Base-by-base conservation (phyloP, 148 eudicot genomes). In the Nepenthes gracilis region DNA sequence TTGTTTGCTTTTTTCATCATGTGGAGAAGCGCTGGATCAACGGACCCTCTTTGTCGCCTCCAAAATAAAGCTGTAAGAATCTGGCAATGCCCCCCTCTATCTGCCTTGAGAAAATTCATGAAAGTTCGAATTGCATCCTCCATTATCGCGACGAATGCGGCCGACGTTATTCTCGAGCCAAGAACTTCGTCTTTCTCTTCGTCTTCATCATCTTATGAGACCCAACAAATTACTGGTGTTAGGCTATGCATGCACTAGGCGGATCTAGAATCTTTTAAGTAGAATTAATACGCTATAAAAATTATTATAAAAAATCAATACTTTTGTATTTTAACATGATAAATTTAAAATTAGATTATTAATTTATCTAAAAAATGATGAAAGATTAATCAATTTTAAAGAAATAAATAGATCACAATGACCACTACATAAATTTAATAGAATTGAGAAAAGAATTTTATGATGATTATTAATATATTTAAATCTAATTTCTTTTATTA, bases 21-120 rank as follows among this genome's bases (percentile, higher is more conserved):
- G 47, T 77, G 78, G 47, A 88, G 77, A 61, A 82, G 70, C 43
- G 70, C 75, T 45, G 85, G 83, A 79, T 92, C 91, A 54, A 84
- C 80, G 15, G 83, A 71, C 6, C 73, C 74, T 63, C 65, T 79
- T 36, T 38, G 47, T 40, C 79, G 85, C 74, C 69, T 66, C 62
- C 35, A 77, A 54, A 88, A 84, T 37, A 85, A 76, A 45, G 81
- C 59, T 55, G 81, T 65, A 14, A 82, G 40, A 55, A 75, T 65
- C 54, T 81, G 87, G 57, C 80, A 84, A 64, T 69, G 91, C 62
- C 55, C 78, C 72, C 74, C 82, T 58, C 65, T 82, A 64, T 92
- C 98, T 58, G 86, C 91, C 70, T 81, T 84, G 8, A 92, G 78
- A 82, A 92, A 92, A 15, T 73, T 79, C 98, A 85, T 84, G 75